A percentile compares a stretch with the other conserved stretches of the same genome.
phyloP scores from a whole-genome alignment of 129 eudicot species.

The Ambrosia trifida region DNA sequence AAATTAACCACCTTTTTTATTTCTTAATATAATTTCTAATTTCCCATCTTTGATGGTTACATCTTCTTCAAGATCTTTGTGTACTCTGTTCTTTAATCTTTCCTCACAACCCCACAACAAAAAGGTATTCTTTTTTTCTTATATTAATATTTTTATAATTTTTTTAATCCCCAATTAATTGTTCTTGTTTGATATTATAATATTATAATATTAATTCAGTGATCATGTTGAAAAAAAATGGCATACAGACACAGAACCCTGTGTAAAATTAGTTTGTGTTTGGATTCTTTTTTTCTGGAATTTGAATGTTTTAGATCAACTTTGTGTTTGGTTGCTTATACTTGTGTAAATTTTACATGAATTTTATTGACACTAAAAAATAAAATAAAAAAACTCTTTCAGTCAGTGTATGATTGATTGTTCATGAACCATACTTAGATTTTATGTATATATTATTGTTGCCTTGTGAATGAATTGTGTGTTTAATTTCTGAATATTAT shows the following conservation, averaged over 20 bases:
- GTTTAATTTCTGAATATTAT: conserved; percentile 6
- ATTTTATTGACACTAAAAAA: background rate
- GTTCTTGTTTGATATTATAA: background rate
- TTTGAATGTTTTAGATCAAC: background rate
- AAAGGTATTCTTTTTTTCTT: conserved; percentile 16
- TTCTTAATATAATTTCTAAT: background rate
- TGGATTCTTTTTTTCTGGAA: background rate
- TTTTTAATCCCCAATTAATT: conserved; percentile 3
- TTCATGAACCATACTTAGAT: conserved; percentile 15
- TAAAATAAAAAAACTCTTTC: background rate
- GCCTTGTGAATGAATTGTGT: background rate
- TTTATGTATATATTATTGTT: background rate
- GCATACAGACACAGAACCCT: no score
- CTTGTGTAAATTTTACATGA: background rate
- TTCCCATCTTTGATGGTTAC: conserved; percentile 25
- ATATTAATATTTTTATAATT: background rate
- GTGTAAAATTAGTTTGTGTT: no score
- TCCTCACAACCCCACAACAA: conserved; percentile 23
- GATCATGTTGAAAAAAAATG: no score
- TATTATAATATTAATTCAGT: background rate
- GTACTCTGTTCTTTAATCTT: conserved; percentile 20
- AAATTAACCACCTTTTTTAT: background rate
- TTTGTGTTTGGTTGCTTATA: conserved; percentile 17
- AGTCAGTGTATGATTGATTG: background rate
- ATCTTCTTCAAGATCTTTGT: conserved; percentile 27